Conservation (phyloP, 495 filamentous ascomycete species). For the Neurospora sp. region DNA sequence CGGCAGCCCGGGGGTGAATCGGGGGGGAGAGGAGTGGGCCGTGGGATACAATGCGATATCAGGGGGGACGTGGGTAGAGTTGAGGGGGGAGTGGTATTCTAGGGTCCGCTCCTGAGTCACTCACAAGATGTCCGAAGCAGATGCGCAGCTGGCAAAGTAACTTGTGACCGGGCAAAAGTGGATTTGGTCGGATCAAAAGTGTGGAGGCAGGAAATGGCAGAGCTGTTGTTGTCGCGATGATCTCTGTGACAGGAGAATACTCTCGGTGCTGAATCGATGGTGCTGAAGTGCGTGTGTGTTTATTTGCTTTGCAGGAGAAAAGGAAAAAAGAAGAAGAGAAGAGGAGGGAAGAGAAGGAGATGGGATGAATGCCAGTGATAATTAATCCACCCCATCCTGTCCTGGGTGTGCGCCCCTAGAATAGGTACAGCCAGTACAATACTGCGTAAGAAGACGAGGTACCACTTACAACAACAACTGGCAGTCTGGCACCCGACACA, state of each 20-base stretch:
- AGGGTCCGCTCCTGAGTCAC: conserved; percentile 26
- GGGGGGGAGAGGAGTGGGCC: not conserved
- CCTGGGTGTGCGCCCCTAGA: not conserved
- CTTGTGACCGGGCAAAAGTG: conserved; percentile 30
- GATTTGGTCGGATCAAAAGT: conserved; percentile 25
- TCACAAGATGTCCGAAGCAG: conserved; percentile 24
- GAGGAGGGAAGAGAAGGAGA: conserved; percentile 13
- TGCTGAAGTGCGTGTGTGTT: conserved; percentile 30
- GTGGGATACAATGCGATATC: conserved; percentile 7
- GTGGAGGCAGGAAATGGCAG: conserved; percentile 28
- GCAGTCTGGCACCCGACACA: not conserved
- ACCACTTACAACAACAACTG: conserved; percentile 1
- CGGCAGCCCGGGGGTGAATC: not conserved
- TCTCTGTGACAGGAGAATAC: conserved; percentile 44
- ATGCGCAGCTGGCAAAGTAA: conserved; percentile 21
- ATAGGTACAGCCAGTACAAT: not conserved
- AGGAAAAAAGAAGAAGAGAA: conserved; percentile 9
- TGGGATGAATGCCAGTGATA: conserved; percentile 1
- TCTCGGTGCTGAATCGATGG: conserved; percentile 35
- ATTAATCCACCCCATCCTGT: not conserved
- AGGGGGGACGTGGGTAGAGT: not conserved
- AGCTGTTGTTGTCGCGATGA: conserved; percentile 43
- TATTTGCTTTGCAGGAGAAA: conserved; percentile 32
- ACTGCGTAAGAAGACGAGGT: not conserved
- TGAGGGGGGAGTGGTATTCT: not conserved